A percentile compares a stretch with the other conserved stretches of the same genome.
These are phyloP conservation scores for Lodderomyces beijingensis DNA, from an alignment of 1,139 yeast species.

Conservation along the genomic window DNA sequence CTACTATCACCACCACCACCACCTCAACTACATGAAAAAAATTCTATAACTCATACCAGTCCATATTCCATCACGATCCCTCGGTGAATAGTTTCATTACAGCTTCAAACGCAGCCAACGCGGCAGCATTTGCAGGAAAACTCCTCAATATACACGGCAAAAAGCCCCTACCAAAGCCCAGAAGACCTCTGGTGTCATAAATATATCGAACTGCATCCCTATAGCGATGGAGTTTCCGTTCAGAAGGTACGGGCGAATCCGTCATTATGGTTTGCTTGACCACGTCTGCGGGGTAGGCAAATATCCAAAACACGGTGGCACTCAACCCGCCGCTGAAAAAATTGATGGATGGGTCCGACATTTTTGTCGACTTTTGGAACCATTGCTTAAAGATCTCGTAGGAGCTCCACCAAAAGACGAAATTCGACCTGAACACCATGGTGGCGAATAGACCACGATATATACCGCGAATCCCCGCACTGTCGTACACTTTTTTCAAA, in stretches of 20 bases:
- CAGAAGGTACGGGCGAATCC: constrained; percentile 57
- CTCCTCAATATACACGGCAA: constrained; percentile 69
- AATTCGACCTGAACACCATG: constrained; percentile 81
- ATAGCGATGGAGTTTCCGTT: constrained; percentile 70
- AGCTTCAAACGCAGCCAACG: constrained; percentile 84
- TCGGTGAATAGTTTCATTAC: constrained; percentile 56
- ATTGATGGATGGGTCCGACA: constrained; percentile 67
- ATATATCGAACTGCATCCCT: constrained; percentile 67
- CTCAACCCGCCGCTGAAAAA: constrained; percentile 91
- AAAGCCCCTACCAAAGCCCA: constrained; percentile 76
- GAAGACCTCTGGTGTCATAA: constrained; percentile 48
- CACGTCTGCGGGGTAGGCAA: constrained; percentile 88
- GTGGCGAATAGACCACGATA: constrained; percentile 84
- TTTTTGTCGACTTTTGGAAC: constrained; percentile 58
- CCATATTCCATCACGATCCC: not conserved
- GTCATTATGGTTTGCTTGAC: constrained; percentile 85
- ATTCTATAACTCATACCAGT: not conserved
- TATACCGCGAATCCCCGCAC: constrained; percentile 64
- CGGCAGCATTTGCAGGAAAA: constrained; percentile 93
- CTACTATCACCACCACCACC: too few species aligned
- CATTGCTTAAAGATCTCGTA: constrained; percentile 73
- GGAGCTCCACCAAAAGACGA: constrained; percentile 93
- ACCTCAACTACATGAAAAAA: too few species aligned
- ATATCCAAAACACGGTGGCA: constrained; percentile 83
- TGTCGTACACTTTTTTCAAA: constrained; percentile 45